phyloP scores from a whole-genome alignment of 2,329 filamentous ascomycete genomes.

The Talaromyces sp. region DNA sequence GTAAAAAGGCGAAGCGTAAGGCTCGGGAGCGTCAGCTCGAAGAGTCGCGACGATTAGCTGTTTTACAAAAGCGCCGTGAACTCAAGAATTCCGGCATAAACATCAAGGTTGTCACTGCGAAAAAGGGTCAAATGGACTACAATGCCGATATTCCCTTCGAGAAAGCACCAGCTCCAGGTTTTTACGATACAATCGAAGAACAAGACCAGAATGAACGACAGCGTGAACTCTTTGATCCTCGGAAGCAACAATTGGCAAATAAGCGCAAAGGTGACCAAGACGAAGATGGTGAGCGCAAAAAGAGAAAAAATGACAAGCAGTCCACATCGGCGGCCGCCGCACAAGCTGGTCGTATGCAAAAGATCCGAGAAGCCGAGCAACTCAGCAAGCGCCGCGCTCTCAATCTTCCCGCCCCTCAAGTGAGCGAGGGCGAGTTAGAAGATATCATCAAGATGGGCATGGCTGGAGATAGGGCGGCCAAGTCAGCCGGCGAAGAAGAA shows the following conservation, averaged over 20 bases:
- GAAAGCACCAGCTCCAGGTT: slow-evolving; percentile 80
- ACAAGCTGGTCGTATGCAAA: slow-evolving; percentile 91
- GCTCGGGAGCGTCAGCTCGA: slow-evolving; percentile 92
- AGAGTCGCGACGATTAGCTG: slow-evolving; percentile 82
- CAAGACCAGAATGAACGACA: slow-evolving; percentile 75
- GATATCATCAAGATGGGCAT: slow-evolving; percentile 99
- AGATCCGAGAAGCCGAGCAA: slow-evolving; percentile 91
- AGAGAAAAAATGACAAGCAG: slow-evolving; percentile 82
- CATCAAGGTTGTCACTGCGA: slow-evolving; percentile 86
- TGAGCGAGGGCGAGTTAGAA: slow-evolving; percentile 87
- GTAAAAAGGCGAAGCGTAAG: slow-evolving; percentile 98
- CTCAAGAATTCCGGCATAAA: slow-evolving; percentile 98
- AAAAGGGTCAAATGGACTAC: slow-evolving; percentile 98
- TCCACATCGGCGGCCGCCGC: slow-evolving; percentile 74
- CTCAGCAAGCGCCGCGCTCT: slow-evolving; percentile 85
- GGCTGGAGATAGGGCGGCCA: slow-evolving; percentile 79
- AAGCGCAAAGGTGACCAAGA: slow-evolving; percentile 91
- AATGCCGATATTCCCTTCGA: slow-evolving; percentile 99
- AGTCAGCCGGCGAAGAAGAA: slow-evolving; percentile 69
- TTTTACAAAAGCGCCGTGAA: slow-evolving; percentile 91
- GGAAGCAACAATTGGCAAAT: slow-evolving; percentile 83
- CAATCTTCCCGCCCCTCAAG: slow-evolving; percentile 82
- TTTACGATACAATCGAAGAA: slow-evolving; percentile 90
- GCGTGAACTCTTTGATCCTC: slow-evolving; percentile 80
- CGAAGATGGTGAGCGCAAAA: slow-evolving; percentile 75